Evolutionary conservation across 257 asterid genomes (phyloP), one percentile per base, ranked within the genome.

Genomic region (Solanum arcanum): DNA sequence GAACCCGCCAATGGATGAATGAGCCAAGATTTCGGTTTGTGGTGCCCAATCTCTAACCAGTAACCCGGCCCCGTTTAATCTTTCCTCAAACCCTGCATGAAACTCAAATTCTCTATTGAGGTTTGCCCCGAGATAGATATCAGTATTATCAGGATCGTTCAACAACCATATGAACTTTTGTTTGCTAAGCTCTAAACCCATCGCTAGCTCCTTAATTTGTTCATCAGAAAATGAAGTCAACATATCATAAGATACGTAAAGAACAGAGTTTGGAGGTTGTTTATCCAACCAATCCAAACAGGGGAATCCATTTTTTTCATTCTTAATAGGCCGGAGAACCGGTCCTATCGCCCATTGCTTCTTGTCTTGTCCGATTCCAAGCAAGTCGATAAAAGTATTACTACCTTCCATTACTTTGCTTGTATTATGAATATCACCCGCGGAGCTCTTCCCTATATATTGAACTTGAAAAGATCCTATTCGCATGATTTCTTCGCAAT

Each of bases 111-210:
- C 12, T n/a, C n/a, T 64, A 1, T 10, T 12, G 15, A 12, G 31
- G 4, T n/a, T 16, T 64, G 0, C 33, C 9, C 72, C 9, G 9
- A 5, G 7, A 64, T 4, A 64, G 2, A 64, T n/a, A 5, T n/a
- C 33, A 11, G 0, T 0, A 10, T n/a, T 21, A 64, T 64, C 31
- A n/a, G 72, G 16, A 11, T 11, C 31, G 0, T 12, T 0, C 0
- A 64, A 0, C 31, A 64, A 5, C 72, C 72, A 64, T n/a, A n/a
- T n/a, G 2, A 64, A 64, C 33, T n/a, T 64, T 5, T 64, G 33
- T n/a, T 64, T 64, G 16, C 72, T 64, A 10, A 4, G 72, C 33
- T 64, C 33, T n/a, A 64, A n/a, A 5, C 72, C 72, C 72, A 64
- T 64, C 0, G 72, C 72, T 1, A 64, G 33, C 0, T 64, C 33